Percentiles rank a stretch among this genome's conserved stretches.
phyloP scores from a whole-genome alignment of 257 asterid genomes.

The Vinca minor region DNA sequence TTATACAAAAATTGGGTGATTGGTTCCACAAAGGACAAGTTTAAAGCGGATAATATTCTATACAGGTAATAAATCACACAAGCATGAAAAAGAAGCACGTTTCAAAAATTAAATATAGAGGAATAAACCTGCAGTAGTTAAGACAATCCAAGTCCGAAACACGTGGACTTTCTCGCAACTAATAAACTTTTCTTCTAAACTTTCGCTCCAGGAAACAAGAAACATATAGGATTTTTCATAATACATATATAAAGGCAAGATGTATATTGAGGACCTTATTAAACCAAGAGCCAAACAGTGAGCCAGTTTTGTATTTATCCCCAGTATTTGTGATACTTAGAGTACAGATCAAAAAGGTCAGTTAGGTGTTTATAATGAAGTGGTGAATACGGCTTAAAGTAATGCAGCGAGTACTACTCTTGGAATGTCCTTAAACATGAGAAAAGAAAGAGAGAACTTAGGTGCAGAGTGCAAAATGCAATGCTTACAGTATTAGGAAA shows the following conservation, averaged over 20 bases:
- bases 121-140: not conserved
- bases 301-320: not conserved
- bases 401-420: not conserved
- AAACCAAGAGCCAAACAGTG: not conserved
- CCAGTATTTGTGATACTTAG: too few species aligned
- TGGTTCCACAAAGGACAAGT: not conserved
- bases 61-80: not conserved
- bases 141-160: not conserved
- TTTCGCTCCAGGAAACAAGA: not conserved
- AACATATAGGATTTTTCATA: too few species aligned
- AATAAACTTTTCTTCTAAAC: not conserved
- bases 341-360: not conserved
- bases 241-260: not conserved
- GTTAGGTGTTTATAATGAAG: not conserved
- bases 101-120: not conserved
- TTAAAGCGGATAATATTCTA: not conserved
- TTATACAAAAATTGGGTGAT: not conserved
- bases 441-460: conserved; percentile 2
- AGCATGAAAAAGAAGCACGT: not conserved
- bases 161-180: not conserved
- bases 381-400: not conserved
- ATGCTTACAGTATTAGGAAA: conserved; percentile 83
- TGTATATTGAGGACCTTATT: not conserved
- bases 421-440: not conserved
- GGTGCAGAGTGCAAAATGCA: conserved; percentile 10